Evolutionary conservation across 257 asterid genomes (phyloP).

Genomic region (Fraxinus anomala): DNA sequence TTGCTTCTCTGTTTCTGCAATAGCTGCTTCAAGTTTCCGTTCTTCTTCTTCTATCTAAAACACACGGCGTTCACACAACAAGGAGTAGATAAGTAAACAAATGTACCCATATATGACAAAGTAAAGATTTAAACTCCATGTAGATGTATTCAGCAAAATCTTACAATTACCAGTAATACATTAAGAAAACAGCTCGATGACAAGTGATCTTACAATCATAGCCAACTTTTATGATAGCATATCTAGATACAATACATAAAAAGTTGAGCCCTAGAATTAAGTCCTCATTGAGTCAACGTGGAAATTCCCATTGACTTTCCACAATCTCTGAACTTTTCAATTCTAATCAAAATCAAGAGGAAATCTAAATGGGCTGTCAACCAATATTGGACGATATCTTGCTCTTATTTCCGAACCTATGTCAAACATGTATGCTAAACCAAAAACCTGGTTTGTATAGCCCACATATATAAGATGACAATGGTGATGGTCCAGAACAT

Average conservation of each 20-base stretch:
- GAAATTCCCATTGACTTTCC: slow-evolving; percentile 11
- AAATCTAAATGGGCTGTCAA: background rate
- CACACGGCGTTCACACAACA: background rate
- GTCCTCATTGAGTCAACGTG: slow-evolving; percentile 23
- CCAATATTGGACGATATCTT: background rate
- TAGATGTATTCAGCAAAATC: slow-evolving; percentile 14
- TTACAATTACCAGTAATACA: slow-evolving; percentile 22
- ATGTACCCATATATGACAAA: slow-evolving; percentile 25
- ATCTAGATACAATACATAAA: slow-evolving; percentile 8
- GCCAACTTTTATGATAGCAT: slow-evolving; percentile 15
- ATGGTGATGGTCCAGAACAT: background rate
- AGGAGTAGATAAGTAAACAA: background rate
- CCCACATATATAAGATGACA: background rate
- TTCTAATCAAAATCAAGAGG: slow-evolving; percentile 9
- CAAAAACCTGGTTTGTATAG: background rate
- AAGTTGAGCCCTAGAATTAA: slow-evolving; percentile 1
- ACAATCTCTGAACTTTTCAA: slow-evolving; percentile 10
- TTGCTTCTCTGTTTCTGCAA: slow-evolving; percentile 92
- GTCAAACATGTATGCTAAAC: background rate
- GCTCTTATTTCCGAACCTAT: background rate
- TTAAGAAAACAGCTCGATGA: background rate
- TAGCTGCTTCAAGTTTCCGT: slow-evolving; percentile 92
- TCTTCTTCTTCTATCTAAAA: slow-evolving; percentile 95
- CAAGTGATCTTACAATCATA: slow-evolving; percentile 2
- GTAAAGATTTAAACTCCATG: slow-evolving; percentile 22